Evolutionary conservation across 441 rosid genomes (phyloP).

Genomic region (Gossypium lobatum): DNA sequence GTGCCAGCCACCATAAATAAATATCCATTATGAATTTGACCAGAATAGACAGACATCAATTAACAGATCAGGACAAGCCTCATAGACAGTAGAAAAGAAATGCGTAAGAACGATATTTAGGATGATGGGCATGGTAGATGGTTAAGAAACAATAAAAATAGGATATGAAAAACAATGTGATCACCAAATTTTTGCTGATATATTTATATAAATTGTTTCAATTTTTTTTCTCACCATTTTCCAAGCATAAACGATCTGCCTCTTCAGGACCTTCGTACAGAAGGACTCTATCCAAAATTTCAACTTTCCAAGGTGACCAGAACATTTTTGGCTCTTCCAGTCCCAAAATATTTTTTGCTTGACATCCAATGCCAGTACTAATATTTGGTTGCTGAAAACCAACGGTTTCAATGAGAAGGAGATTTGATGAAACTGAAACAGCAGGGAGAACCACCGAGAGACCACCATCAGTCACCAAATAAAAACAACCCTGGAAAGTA

Average conservation of each 20-base stretch:
- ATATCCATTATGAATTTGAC: neutral
- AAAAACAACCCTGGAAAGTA: slow-evolving; percentile 76
- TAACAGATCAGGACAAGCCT: neutral
- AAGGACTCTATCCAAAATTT: slow-evolving; percentile 82
- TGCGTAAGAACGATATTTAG: neutral
- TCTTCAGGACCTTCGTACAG: slow-evolving; percentile 82
- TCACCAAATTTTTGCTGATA: slow-evolving; percentile 6
- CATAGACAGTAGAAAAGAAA: neutral
- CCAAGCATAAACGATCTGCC: slow-evolving; percentile 73
- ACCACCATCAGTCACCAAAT: slow-evolving; percentile 76
- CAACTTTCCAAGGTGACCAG: slow-evolving; percentile 68
- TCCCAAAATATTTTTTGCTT: slow-evolving; percentile 24
- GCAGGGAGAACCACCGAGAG: slow-evolving; percentile 90
- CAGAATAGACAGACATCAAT: neutral
- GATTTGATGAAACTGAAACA: slow-evolving; percentile 50
- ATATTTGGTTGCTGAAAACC: slow-evolving; percentile 45
- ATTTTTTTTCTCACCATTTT: slow-evolving; percentile 66
- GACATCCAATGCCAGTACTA: slow-evolving; percentile 22
- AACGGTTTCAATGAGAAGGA: slow-evolving; percentile 49
- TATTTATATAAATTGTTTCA: slow-evolving; percentile 10
- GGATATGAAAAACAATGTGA: slow-evolving; percentile 1
- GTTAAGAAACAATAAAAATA: slow-evolving; percentile 7
- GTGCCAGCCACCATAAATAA: neutral
- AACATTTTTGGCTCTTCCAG: slow-evolving; percentile 29
- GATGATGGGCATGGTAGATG: neutral